A percentile compares a stretch with the other conserved stretches of the same genome.
phyloP scores from a whole-genome alignment of 2,329 filamentous ascomycete genomes.

The Stagonosporopsis chrysanthemi region DNA sequence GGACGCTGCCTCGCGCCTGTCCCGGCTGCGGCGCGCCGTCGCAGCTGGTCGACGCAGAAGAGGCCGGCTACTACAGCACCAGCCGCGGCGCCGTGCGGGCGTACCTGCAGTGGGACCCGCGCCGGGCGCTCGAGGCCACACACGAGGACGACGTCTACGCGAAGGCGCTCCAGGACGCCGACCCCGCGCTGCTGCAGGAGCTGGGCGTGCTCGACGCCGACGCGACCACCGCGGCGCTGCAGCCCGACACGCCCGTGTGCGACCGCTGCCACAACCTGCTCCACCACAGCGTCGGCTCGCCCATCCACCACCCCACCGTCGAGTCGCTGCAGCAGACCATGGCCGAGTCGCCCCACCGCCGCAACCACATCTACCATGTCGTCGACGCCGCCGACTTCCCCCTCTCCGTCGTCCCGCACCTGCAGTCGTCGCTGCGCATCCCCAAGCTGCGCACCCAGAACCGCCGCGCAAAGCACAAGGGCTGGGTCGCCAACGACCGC shows the following conservation, averaged over 20 bases:
- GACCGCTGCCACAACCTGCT: constrained; percentile 85
- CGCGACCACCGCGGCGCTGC: constrained; percentile 21
- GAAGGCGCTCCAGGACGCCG: constrained; percentile 42
- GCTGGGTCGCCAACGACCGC: constrained; percentile 69
- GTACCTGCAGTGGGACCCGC: constrained; percentile 43
- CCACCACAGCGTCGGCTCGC: constrained; percentile 74
- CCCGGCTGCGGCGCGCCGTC: constrained; percentile 69
- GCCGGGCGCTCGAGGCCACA: constrained; percentile 27
- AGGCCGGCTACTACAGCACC: constrained; percentile 65
- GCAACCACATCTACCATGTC: constrained; percentile 95
- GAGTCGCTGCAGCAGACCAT: constrained; percentile 84
- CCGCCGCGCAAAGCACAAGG: constrained; percentile 72
- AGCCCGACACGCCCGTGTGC: constrained; percentile 68
- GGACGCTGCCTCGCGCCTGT: constrained; percentile 60
- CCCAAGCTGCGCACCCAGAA: constrained; percentile 81
- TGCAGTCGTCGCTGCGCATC: constrained; percentile 73
- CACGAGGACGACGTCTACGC: constrained; percentile 50
- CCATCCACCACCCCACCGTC: constrained; percentile 82
- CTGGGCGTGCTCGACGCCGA: constrained; percentile 38
- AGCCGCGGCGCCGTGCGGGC: constrained; percentile 57
- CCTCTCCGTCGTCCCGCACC: constrained; percentile 83
- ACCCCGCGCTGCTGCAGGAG: constrained; percentile 38
- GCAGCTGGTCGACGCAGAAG: constrained; percentile 62
- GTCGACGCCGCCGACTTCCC: constrained; percentile 96
- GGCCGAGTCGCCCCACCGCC: constrained; percentile 83